These are phyloP conservation scores for Cyamopsis tetragonoloba DNA, from an alignment of 306 rosid genomes.

Conservation along the genomic window DNA sequence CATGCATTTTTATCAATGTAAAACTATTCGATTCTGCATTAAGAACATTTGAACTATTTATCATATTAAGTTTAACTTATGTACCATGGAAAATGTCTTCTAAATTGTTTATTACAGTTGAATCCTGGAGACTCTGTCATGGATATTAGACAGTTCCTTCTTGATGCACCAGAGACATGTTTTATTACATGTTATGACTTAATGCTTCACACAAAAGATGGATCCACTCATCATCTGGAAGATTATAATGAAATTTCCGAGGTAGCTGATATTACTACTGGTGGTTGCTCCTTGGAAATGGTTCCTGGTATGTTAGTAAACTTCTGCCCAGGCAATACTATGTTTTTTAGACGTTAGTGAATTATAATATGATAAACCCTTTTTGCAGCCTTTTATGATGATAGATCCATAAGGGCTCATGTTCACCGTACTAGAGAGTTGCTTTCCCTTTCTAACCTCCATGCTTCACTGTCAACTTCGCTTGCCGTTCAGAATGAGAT, in stretches of 20 bases:
- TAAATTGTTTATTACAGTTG: constrained; percentile 52
- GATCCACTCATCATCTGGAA: constrained; percentile 74
- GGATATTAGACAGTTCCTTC: constrained; percentile 95
- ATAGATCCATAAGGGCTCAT: constrained; percentile 98
- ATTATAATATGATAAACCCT: constrained; percentile 32
- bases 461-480: constrained; percentile 91
- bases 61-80: neutral
- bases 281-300: constrained; percentile 98
- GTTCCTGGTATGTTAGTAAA: constrained; percentile 67
- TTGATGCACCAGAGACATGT: constrained; percentile 98
- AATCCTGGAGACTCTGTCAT: constrained; percentile 97
- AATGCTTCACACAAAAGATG: constrained; percentile 80
- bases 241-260: constrained; percentile 95
- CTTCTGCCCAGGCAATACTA: neutral
- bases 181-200: constrained; percentile 96
- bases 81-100: neutral
- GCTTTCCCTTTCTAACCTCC: constrained; percentile 88
- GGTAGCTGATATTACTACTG: constrained; percentile 94
- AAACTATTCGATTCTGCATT: neutral
- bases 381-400: constrained; percentile 91
- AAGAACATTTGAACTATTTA: neutral
- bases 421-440: constrained; percentile 90
- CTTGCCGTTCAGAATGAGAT: constrained; percentile 86
- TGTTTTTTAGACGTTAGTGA: constrained; percentile 19
- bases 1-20: neutral